phyloP scores from a whole-genome alignment of 164 flowering plant genomes.

The Vitis amurensis region DNA sequence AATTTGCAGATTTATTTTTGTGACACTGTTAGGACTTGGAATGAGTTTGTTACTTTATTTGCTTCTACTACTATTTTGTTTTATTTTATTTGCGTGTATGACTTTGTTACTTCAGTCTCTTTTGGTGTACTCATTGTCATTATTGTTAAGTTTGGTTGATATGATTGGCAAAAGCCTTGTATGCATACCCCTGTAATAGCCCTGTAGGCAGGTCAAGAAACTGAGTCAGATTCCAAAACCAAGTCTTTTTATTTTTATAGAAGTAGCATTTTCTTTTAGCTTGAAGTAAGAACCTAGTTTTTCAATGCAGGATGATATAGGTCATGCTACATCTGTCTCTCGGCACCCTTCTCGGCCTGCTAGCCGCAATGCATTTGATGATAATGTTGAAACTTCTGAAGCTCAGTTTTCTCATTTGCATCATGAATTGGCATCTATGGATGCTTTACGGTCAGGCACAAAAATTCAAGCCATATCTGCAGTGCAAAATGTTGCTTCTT shows the following conservation, averaged over 20 bases:
- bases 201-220: too few species aligned
- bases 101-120: neutral
- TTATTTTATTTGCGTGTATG: neutral
- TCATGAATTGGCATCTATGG: conserved; percentile 43
- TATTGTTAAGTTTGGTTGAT: neutral
- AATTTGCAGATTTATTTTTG: neutral
- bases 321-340: conserved; percentile 36
- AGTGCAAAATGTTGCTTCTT: conserved; percentile 32
- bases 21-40: neutral
- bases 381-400: conserved; percentile 50
- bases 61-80: neutral
- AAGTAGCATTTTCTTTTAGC: neutral
- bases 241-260: too few species aligned
- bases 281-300: neutral
- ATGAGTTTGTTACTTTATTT: neutral
- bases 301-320: conserved; percentile 68
- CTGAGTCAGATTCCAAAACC: too few species aligned
- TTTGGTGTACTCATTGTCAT: neutral
- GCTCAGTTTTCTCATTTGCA: conserved; percentile 55
- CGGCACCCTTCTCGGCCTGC: conserved; percentile 74
- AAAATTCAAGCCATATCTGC: conserved; percentile 35
- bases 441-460: conserved; percentile 33
- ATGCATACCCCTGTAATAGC: too few species aligned
- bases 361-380: conserved; percentile 71
- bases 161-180: too few species aligned